Percentiles rank a stretch among this genome's conserved stretches.
These are phyloP conservation scores for Rhizopogon sp. DNA, from an alignment of 768 basidiomycete species.

Conservation along the genomic window DNA sequence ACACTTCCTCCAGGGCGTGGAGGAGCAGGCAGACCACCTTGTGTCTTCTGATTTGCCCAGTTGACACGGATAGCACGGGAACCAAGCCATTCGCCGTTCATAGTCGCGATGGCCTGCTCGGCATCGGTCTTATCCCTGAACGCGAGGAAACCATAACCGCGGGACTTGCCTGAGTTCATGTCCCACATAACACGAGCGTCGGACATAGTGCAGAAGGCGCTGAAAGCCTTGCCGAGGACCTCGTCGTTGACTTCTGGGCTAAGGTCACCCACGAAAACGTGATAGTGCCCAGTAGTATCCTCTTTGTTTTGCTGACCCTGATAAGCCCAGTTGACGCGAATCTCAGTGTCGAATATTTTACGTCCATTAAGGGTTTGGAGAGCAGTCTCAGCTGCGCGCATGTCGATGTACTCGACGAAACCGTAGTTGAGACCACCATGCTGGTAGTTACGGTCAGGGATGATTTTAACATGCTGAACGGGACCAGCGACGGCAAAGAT, in stretches of 20 bases:
- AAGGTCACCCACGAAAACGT: conserved; percentile 99
- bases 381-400: conserved; percentile 99
- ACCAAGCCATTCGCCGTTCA: conserved; percentile 99
- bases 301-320: conserved; percentile 98
- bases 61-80: conserved; percentile 98
- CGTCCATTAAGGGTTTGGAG: conserved; percentile 97
- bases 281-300: conserved; percentile 95
- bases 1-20: conserved; percentile 41
- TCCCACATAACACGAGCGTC: conserved; percentile 99
- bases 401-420: conserved; percentile 98
- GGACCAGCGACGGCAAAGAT: conserved; percentile 96
- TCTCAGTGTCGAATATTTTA: conserved; percentile 99
- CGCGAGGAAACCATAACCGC: conserved; percentile 97
- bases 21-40: conserved; percentile 42
- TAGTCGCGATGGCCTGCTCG: conserved; percentile 97
- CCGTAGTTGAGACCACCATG: conserved; percentile 99
- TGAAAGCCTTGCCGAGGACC: conserved; percentile 94
- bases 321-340: conserved; percentile 99
- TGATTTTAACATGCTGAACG: conserved; percentile 99
- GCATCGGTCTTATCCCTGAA: conserved; percentile 99
- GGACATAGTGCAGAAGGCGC: conserved; percentile 92
- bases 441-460: conserved; percentile 98
- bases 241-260: conserved; percentile 99
- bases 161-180: conserved; percentile 98
- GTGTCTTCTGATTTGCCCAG: conserved; percentile 99